phyloP scores from a whole-genome alignment of 164 flowering plant species.

The Sedum album region DNA sequence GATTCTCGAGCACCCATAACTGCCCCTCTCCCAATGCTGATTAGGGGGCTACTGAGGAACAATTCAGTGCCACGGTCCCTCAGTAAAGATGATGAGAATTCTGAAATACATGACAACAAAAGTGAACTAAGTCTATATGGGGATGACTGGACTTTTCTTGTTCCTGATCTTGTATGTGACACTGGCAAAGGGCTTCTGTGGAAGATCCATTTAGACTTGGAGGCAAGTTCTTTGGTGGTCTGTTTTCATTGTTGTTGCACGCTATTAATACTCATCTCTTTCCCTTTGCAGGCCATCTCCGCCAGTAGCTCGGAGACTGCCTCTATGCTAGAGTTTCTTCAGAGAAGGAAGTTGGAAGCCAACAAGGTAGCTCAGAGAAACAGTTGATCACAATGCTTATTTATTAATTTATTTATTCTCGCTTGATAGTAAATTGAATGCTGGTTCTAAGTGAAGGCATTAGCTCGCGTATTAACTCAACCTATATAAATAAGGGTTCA shows the following conservation, averaged over 20 bases:
- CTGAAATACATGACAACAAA: slow-evolving; percentile 30
- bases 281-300: slow-evolving; percentile 69
- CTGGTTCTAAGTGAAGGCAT: neutral
- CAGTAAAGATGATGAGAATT: slow-evolving; percentile 24
- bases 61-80: slow-evolving; percentile 28
- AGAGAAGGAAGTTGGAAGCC: slow-evolving; percentile 72
- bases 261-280: neutral
- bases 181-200: slow-evolving; percentile 52
- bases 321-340: slow-evolving; percentile 76
- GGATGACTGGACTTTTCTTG: slow-evolving; percentile 81
- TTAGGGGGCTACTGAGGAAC: slow-evolving; percentile 52
- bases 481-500: neutral
- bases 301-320: slow-evolving; percentile 90
- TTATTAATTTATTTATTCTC: neutral
- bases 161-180: slow-evolving; percentile 84
- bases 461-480: neutral
- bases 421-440: neutral
- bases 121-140: slow-evolving; percentile 50
- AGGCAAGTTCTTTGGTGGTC: slow-evolving; percentile 35
- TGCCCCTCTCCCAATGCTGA: slow-evolving; percentile 89
- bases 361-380: slow-evolving; percentile 37
- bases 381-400: neutral
- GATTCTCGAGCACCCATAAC: slow-evolving; percentile 87
- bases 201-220: slow-evolving; percentile 84
- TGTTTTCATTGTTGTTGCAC: neutral